Evolutionary conservation across 192 early-diverging fungal species (phyloP).

Genomic region (Umbelopsis vinacea): DNA sequence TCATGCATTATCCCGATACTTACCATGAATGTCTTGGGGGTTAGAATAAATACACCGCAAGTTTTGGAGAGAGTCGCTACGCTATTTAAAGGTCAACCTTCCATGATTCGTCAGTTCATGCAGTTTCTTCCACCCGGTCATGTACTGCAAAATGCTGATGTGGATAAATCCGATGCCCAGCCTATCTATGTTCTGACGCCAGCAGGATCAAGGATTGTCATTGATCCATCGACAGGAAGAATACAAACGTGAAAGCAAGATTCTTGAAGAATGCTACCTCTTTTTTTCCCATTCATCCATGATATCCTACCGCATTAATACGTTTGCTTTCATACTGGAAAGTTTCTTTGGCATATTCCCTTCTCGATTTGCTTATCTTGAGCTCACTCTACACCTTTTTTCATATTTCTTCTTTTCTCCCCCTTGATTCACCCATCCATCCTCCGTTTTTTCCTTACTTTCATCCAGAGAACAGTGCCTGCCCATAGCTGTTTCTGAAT

Average conservation of each 20-base stretch:
- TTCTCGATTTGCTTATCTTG: neutral
- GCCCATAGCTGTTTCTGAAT: neutral
- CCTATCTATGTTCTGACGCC: slow-evolving; percentile 32
- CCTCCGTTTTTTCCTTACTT: slow-evolving; percentile 4
- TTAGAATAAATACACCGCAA: slow-evolving; percentile 36
- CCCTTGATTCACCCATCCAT: neutral
- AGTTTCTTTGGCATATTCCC: slow-evolving; percentile 14
- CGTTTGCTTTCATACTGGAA: neutral
- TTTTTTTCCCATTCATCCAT: neutral
- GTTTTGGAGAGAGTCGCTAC: slow-evolving; percentile 34
- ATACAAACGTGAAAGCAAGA: slow-evolving; percentile 21
- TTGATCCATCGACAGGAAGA: slow-evolving; percentile 27
- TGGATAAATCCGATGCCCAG: slow-evolving; percentile 24
- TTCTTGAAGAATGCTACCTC: neutral
- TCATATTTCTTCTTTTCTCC: neutral
- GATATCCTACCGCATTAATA: slow-evolving; percentile 22
- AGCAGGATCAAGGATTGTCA: slow-evolving; percentile 25
- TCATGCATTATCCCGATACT: no score
- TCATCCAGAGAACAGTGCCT: neutral
- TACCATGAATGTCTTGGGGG: no score
- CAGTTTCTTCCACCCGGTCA: slow-evolving; percentile 38
- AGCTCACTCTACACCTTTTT: neutral
- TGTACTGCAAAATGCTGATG: slow-evolving; percentile 25
- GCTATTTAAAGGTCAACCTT: slow-evolving; percentile 34
- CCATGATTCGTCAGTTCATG: slow-evolving; percentile 34